These are phyloP conservation scores for Neofusicoccum parvum DNA, from an alignment of 2,329 filamentous ascomycete genomes.

Conservation along the genomic window DNA sequence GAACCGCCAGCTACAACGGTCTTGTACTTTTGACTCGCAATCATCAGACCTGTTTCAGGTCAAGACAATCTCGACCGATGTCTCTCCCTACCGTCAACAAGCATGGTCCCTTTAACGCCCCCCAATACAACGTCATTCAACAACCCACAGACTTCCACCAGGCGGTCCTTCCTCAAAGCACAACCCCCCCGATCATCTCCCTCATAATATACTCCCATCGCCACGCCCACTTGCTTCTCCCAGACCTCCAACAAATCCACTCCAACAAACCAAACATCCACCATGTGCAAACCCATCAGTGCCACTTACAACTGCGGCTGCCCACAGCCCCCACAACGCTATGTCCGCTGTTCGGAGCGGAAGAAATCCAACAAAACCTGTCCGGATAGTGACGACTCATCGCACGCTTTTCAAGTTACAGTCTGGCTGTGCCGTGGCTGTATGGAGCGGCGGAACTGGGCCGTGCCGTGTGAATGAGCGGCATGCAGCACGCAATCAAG, in stretches of 20 bases:
- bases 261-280: background rate
- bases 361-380: background rate
- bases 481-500: too few relatives aligned
- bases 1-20: too few relatives aligned
- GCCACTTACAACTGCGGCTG: background rate
- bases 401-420: background rate
- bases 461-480: too few relatives aligned
- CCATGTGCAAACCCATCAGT: conserved; percentile 3
- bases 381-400: background rate
- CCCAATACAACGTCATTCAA: too few relatives aligned
- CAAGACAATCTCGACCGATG: too few relatives aligned
- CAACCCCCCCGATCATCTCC: background rate
- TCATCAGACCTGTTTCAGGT: too few relatives aligned
- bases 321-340: background rate
- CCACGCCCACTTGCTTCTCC: background rate
- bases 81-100: too few relatives aligned
- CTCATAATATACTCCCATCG: background rate
- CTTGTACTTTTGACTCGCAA: too few relatives aligned
- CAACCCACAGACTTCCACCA: too few relatives aligned
- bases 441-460: background rate
- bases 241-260: background rate
- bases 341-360: background rate
- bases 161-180: too few relatives aligned
- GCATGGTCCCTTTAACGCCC: too few relatives aligned
- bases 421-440: background rate